Conservation (phyloP, 129 eudicot species). For the Cynara cardunculus region DNA sequence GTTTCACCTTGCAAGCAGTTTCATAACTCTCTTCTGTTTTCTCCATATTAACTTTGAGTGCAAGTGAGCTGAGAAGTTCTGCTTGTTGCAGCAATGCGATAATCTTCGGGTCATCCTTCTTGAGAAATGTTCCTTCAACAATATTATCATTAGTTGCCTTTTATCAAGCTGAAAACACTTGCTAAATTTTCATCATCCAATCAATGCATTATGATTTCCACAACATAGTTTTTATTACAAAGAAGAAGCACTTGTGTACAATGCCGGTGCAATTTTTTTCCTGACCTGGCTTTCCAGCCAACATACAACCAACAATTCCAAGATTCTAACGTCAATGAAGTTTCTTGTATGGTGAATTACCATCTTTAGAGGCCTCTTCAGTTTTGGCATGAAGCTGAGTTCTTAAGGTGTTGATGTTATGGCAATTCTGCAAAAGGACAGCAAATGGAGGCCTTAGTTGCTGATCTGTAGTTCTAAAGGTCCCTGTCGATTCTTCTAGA, state of each 20-base stretch:
- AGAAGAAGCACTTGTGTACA: conserved; percentile 5
- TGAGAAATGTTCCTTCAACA: conserved; percentile 61
- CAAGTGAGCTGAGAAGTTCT: conserved; percentile 90
- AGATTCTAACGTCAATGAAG: conserved; percentile 6
- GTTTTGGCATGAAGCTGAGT: conserved; percentile 32
- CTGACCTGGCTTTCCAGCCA: not conserved
- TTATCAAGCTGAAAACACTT: not conserved
- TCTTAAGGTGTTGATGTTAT: conserved; percentile 26
- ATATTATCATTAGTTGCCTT: conserved; percentile 26
- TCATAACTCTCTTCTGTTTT: conserved; percentile 86
- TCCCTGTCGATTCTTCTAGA: conserved; percentile 30
- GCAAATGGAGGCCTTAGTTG: conserved; percentile 64
- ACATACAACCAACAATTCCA: conserved; percentile 13
- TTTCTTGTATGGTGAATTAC: conserved; percentile 34
- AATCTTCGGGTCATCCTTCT: conserved; percentile 78
- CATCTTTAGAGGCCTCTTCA: conserved; percentile 42
- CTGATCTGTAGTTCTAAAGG: conserved; percentile 32
- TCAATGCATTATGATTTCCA: conserved; percentile 1
- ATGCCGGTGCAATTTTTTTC: not conserved
- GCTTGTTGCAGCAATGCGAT: conserved; percentile 82
- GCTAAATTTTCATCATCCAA: not conserved
- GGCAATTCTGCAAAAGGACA: conserved; percentile 57
- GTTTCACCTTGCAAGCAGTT: conserved; percentile 89
- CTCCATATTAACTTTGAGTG: conserved; percentile 76
- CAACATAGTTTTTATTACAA: conserved; percentile 3